Conservation (phyloP, 2,329 filamentous ascomycete species). For the Rasamsonia emersonii region DNA sequence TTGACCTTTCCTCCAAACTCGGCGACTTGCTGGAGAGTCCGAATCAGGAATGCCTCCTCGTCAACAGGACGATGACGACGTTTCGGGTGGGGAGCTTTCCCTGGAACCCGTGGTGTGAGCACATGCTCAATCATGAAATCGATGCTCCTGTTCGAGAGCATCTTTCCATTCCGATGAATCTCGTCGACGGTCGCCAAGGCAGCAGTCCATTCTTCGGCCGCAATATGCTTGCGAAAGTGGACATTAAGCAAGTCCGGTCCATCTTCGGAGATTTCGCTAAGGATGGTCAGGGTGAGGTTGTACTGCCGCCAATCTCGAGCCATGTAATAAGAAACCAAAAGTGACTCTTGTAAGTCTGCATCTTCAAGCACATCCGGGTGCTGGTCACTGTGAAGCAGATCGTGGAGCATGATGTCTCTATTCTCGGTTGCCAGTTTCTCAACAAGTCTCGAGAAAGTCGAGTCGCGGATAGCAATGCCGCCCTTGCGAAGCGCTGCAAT, state of each 20-base stretch:
- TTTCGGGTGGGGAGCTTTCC: slow-evolving; percentile 16
- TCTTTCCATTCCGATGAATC: slow-evolving; percentile 40
- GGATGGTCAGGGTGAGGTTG: slow-evolving; percentile 47
- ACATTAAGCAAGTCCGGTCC: slow-evolving; percentile 26
- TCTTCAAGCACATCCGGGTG: slow-evolving; percentile 58
- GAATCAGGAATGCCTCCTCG: slow-evolving; percentile 37
- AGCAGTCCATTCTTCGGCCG: slow-evolving; percentile 21
- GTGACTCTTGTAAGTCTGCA: slow-evolving; percentile 41
- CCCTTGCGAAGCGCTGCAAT: slow-evolving; percentile 53
- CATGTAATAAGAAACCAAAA: slow-evolving; percentile 47
- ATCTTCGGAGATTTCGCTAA: slow-evolving; percentile 33
- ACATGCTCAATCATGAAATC: slow-evolving; percentile 32
- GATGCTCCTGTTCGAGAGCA: slow-evolving; percentile 38
- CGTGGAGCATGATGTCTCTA: slow-evolving; percentile 44
- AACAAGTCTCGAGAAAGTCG: slow-evolving; percentile 58
- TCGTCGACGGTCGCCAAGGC: slow-evolving; percentile 34
- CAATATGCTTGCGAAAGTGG: slow-evolving; percentile 32
- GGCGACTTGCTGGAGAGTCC: slow-evolving; percentile 41
- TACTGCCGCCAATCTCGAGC: slow-evolving; percentile 43
- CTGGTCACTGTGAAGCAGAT: slow-evolving; percentile 51
- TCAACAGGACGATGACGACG: slow-evolving; percentile 24
- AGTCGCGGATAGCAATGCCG: slow-evolving; percentile 55
- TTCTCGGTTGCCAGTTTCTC: slow-evolving; percentile 53
- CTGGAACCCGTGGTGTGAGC: slow-evolving; percentile 21
- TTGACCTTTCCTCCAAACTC: slow-evolving; percentile 35